A percentile compares a stretch with the other conserved stretches of the same genome.
Conservation (phyloP, 495 filamentous ascomycete genomes). For the Cairneyella variabilis region DNA sequence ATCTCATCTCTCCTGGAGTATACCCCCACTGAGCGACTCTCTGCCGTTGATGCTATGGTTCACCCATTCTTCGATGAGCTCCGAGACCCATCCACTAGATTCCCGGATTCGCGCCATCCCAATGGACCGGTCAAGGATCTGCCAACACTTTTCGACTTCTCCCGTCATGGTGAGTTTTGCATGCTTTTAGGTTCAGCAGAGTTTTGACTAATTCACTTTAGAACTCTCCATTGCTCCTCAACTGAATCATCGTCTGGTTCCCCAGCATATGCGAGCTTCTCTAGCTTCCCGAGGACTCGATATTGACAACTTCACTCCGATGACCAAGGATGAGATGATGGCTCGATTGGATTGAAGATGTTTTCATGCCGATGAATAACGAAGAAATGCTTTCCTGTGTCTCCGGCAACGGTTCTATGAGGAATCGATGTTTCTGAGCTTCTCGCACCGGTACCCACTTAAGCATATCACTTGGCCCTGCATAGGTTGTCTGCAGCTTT, state of each 20-base stretch:
- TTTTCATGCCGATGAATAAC: conserved; percentile 19
- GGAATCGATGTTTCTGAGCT: conserved; percentile 17
- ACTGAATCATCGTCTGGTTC: conserved; percentile 83
- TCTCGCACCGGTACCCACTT: conserved; percentile 23
- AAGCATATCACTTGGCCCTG: conserved; percentile 26
- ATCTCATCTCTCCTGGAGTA: conserved; percentile 94
- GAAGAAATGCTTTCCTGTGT: conserved; percentile 29
- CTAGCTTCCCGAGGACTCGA: conserved; percentile 78
- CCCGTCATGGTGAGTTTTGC: conserved; percentile 73
- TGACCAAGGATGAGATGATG: conserved; percentile 94
- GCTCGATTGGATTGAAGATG: conserved; percentile 84
- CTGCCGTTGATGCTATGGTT: conserved; percentile 93
- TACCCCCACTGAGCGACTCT: conserved; percentile 91
- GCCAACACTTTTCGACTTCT: conserved; percentile 88
- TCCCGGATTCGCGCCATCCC: conserved; percentile 91
- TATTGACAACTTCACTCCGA: conserved; percentile 87
- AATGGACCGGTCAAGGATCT: conserved; percentile 72
- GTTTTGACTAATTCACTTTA: conserved; percentile 29
- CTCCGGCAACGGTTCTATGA: conserved; percentile 16
- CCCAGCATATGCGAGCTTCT: conserved; percentile 69
- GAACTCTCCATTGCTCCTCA: conserved; percentile 92
- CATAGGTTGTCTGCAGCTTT: conserved; percentile 26
- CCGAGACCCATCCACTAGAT: conserved; percentile 76
- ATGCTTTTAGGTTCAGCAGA: not conserved
- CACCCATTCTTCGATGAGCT: conserved; percentile 99